Evolutionary conservation across 1,284 basidiomycete genomes (phyloP).

Genomic region (Cystobasidium slooffiae): DNA sequence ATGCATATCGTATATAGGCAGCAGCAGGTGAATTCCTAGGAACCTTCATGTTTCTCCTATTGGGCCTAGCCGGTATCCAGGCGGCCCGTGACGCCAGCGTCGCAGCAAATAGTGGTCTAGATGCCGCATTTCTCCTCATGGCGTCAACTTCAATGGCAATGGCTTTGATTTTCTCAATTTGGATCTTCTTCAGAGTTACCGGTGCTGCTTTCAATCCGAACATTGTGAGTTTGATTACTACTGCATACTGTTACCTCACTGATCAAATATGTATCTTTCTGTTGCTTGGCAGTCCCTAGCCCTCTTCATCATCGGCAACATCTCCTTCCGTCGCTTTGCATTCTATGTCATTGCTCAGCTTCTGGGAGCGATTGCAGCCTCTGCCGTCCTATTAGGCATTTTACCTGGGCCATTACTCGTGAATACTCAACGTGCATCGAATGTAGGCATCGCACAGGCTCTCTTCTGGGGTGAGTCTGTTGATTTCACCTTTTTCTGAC

Average conservation of each 20-base stretch:
- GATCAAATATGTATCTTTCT: neutral
- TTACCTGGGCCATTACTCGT: slow-evolving; percentile 66
- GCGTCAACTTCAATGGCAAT: slow-evolving; percentile 38
- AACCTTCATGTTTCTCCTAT: slow-evolving; percentile 63
- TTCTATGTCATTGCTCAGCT: slow-evolving; percentile 65
- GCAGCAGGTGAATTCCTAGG: slow-evolving; percentile 34
- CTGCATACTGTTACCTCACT: neutral
- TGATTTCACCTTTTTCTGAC: neutral
- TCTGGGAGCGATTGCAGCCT: slow-evolving; percentile 58
- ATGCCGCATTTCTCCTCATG: slow-evolving; percentile 28
- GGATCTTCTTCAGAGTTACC: slow-evolving; percentile 53
- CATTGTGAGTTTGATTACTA: slow-evolving; percentile 55
- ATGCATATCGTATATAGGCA: slow-evolving; percentile 13
- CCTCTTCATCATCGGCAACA: slow-evolving; percentile 66
- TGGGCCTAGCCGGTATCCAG: slow-evolving; percentile 68
- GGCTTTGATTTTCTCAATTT: slow-evolving; percentile 30
- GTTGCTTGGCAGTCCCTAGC: slow-evolving; percentile 60
- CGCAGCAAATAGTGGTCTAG: neutral
- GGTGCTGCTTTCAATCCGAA: slow-evolving; percentile 67
- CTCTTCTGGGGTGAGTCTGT: slow-evolving; percentile 26
- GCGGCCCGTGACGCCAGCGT: slow-evolving; percentile 56
- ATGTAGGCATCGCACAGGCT: slow-evolving; percentile 63
- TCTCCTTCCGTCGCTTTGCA: slow-evolving; percentile 67
- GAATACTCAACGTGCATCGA: slow-evolving; percentile 61
- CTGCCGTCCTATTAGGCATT: slow-evolving; percentile 66